Percentiles rank a stretch among this genome's conserved stretches.
Evolutionary conservation across 257 asterid species (phyloP).

Genomic region (Ocimum tenuiflorum): DNA sequence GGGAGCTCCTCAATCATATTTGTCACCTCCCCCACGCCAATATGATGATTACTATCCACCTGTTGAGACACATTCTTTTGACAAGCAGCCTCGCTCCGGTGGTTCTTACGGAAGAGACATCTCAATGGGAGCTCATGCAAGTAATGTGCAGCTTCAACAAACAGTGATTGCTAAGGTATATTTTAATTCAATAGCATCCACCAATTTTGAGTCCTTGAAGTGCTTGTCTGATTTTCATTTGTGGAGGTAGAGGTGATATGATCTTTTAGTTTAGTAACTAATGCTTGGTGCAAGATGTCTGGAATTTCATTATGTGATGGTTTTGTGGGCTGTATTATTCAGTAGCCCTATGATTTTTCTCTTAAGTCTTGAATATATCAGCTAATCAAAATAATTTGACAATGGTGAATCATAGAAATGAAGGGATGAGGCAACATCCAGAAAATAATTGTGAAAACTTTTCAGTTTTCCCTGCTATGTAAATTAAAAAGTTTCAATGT

Average conservation of each 20-base stretch:
- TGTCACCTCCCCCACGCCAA: constrained; percentile 49
- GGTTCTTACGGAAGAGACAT: constrained; percentile 52
- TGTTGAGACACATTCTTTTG: constrained; percentile 45
- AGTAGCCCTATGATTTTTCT: neutral
- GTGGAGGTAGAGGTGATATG: neutral
- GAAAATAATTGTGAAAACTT: neutral
- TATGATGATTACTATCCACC: constrained; percentile 64
- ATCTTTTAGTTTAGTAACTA: neutral
- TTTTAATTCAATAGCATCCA: constrained; percentile 2
- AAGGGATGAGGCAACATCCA: neutral
- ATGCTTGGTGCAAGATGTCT: neutral
- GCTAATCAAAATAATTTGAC: no score
- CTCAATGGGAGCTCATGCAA: constrained; percentile 41
- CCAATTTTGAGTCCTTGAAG: neutral
- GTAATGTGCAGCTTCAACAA: constrained; percentile 53
- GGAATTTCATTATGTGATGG: neutral
- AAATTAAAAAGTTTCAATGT: neutral
- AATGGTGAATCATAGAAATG: neutral
- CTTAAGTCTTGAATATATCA: no score
- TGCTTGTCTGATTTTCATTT: neutral
- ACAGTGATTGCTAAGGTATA: constrained; percentile 65
- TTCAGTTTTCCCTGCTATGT: neutral
- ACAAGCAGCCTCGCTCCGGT: constrained; percentile 49
- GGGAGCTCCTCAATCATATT: constrained; percentile 56
- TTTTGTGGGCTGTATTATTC: neutral